phyloP scores from a whole-genome alignment of 805 yeast species.

The Lipomyces starkeyi region DNA sequence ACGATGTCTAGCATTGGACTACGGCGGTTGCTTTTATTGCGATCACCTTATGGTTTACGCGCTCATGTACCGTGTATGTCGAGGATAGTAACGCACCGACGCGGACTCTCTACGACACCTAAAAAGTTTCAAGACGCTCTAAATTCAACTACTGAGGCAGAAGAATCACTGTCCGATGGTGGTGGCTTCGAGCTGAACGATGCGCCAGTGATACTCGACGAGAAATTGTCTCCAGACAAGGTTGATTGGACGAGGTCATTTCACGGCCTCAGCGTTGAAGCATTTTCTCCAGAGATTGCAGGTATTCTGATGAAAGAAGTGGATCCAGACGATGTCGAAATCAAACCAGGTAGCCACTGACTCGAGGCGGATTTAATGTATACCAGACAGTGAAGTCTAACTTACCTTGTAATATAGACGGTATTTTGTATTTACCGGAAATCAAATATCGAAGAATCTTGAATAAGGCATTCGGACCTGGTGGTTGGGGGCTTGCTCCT shows the following conservation, averaged over 20 bases:
- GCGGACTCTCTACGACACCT: not conserved
- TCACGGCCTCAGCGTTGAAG: conserved; percentile 81
- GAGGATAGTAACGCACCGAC: not conserved
- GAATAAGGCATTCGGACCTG: conserved; percentile 94
- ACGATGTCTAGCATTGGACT: not conserved
- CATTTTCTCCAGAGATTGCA: conserved; percentile 68
- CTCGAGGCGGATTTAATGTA: not conserved
- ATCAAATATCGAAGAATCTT: conserved; percentile 90
- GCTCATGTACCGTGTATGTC: not conserved
- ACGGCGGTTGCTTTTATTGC: not conserved
- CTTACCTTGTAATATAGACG: conserved; percentile 55
- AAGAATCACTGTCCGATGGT: not conserved
- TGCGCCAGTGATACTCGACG: conserved; percentile 16
- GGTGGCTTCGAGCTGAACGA: conserved; percentile 14
- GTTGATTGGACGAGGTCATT: conserved; percentile 85
- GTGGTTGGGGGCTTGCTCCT: conserved; percentile 98
- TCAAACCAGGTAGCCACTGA: conserved; percentile 64
- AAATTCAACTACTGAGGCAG: not conserved
- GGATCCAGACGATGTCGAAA: conserved; percentile 78
- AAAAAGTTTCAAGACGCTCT: not conserved
- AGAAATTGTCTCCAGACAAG: not conserved
- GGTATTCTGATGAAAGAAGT: conserved; percentile 67
- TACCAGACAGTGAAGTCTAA: not conserved
- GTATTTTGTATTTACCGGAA: conserved; percentile 88
- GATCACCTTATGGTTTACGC: not conserved